Conservation (phyloP, 345 rosid species). For the sweet orange (Citrus sinensis) region DVS_A1.0 CM039166.1:19643001-19643500, state of each 20-base stretch:
- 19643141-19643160: neutral
- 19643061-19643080: too few relatives aligned
- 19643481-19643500: constrained; percentile 20
- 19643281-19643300: neutral
- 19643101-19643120: neutral
- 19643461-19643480: constrained; percentile 33
- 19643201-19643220: neutral
- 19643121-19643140: neutral
- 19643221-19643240: neutral
- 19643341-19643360: constrained; percentile 32
- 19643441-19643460: constrained; percentile 27
- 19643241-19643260: neutral
- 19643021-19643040: neutral
- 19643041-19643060: neutral
- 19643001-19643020: neutral
- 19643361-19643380: constrained; percentile 44
- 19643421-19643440: constrained; percentile 37
- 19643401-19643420: constrained; percentile 41
- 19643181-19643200: neutral
- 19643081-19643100: neutral
- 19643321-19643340: constrained; percentile 17
- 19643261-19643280: neutral
- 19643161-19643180: neutral
- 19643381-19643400: constrained; percentile 45
- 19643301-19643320: constrained; percentile 16